phyloP scores from a whole-genome alignment of 2,329 filamentous ascomycete species.

The Tolypocladium paradoxum region DNA sequence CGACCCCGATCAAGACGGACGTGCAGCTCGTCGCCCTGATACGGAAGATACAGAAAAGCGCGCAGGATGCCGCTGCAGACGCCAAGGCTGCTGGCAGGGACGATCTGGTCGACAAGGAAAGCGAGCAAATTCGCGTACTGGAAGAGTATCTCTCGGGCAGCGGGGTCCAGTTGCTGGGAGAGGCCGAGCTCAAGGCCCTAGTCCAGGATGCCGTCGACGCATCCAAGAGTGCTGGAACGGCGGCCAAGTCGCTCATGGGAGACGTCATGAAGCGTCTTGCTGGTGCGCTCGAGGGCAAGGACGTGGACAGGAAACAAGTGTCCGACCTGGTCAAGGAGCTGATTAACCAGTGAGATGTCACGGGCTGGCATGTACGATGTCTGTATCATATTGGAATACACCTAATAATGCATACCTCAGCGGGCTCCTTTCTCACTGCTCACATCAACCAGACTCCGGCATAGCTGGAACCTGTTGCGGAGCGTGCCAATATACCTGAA shows the following conservation, averaged over 20 bases:
- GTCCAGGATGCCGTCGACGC: constrained; percentile 41
- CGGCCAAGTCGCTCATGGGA: constrained; percentile 39
- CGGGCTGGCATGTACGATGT: neutral
- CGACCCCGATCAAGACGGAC: constrained; percentile 58
- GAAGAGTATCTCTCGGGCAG: constrained; percentile 52
- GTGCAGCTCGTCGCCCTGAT: constrained; percentile 58
- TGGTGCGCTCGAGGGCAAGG: constrained; percentile 47
- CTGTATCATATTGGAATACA: neutral
- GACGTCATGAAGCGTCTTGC: constrained; percentile 53
- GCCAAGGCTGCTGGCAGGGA: constrained; percentile 52
- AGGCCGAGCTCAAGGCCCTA: constrained; percentile 45
- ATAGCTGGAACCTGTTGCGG: neutral
- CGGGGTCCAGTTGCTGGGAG: constrained; percentile 45
- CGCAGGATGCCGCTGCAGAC: constrained; percentile 49
- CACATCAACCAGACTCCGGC: too few species aligned
- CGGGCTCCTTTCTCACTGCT: neutral
- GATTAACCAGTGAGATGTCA: constrained; percentile 6
- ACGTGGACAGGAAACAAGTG: constrained; percentile 52
- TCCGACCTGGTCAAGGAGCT: constrained; percentile 49
- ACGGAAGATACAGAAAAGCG: constrained; percentile 48
- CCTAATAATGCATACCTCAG: neutral
- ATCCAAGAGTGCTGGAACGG: constrained; percentile 33
- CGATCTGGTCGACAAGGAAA: constrained; percentile 63
- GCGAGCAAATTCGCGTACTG: constrained; percentile 52
- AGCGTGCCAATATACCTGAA: neutral